A percentile compares a stretch with the other conserved stretches of the same genome.
Conservation (phyloP, 352 stramenopile genomes). For the Globisporangium canariense region DNA sequence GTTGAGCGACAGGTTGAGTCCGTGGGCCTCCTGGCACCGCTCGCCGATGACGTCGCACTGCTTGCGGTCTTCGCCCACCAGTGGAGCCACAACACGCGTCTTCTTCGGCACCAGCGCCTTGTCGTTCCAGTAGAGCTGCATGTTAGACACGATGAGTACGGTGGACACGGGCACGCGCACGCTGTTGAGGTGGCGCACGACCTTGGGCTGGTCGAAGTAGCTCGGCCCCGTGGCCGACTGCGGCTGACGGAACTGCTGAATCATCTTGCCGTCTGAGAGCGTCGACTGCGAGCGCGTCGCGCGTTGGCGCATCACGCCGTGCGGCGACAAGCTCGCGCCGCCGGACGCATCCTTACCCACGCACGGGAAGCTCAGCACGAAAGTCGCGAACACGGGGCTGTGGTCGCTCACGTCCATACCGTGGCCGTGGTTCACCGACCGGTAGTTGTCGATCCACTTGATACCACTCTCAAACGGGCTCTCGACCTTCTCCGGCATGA, state of each 20-base stretch:
- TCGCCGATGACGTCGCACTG: slow-evolving; percentile 80
- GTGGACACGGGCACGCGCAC: slow-evolving; percentile 55
- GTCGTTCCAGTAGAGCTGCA: slow-evolving; percentile 68
- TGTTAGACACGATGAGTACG: slow-evolving; percentile 70
- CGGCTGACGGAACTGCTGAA: slow-evolving; percentile 23
- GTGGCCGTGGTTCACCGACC: slow-evolving; percentile 74
- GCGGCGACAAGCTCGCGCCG: background rate
- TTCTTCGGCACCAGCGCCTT: slow-evolving; percentile 78
- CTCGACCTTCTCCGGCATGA: slow-evolving; percentile 74
- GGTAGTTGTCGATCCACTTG: slow-evolving; percentile 75
- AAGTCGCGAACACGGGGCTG: slow-evolving; percentile 73
- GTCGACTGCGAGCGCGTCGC: slow-evolving; percentile 54
- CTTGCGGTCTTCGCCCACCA: slow-evolving; percentile 74
- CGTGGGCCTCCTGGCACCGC: slow-evolving; percentile 46
- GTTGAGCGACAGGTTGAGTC: slow-evolving; percentile 64
- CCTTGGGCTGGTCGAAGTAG: slow-evolving; percentile 77
- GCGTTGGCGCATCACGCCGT: slow-evolving; percentile 14
- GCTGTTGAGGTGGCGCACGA: slow-evolving; percentile 59
- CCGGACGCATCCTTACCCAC: slow-evolving; percentile 23
- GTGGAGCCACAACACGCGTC: slow-evolving; percentile 65
- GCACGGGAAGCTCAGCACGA: slow-evolving; percentile 71
- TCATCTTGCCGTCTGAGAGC: slow-evolving; percentile 21
- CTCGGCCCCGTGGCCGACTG: slow-evolving; percentile 35
- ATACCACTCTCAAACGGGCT: slow-evolving; percentile 35
- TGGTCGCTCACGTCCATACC: slow-evolving; percentile 85